phyloP scores from a whole-genome alignment of 2,329 filamentous ascomycete species.

The Scytalidium sp. region DNA sequence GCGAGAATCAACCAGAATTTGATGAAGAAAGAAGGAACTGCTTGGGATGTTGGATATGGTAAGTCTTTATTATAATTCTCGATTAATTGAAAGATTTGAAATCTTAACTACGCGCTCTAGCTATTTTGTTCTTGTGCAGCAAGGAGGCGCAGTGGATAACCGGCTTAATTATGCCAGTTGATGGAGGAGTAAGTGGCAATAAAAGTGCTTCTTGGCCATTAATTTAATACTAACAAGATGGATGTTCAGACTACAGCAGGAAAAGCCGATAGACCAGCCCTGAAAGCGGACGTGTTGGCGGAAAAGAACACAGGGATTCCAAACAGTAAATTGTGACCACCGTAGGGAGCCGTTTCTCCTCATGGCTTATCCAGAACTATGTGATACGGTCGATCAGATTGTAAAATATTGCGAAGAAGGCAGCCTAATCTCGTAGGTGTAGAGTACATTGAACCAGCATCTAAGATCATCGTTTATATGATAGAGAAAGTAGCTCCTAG shows the following conservation, averaged over 20 bases:
- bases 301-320: constrained; percentile 6
- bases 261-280: constrained; percentile 21
- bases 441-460: too few species aligned
- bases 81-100: not conserved
- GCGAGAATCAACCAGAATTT: constrained; percentile 42
- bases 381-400: too few species aligned
- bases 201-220: not conserved
- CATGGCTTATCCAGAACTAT: too few species aligned
- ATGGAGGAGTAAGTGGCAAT: constrained; percentile 34
- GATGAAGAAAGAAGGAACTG: constrained; percentile 52
- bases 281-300: constrained; percentile 16
- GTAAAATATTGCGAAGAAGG: too few species aligned
- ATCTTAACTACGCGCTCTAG: not conserved
- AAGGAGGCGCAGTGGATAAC: constrained; percentile 52
- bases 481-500: too few species aligned
- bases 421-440: too few species aligned
- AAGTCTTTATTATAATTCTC: constrained; percentile 28
- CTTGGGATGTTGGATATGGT: constrained; percentile 49
- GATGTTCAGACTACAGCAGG: constrained; percentile 23
- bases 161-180: constrained; percentile 43
- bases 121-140: constrained; percentile 45
- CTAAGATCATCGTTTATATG: too few species aligned
- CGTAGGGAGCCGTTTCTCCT: too few species aligned
- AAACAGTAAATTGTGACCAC: not conserved
- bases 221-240: not conserved